Evolutionary conservation across 192 early-diverging fungal species (phyloP), one percentile per base, ranked within the genome.

Genomic region (Coemansia sp.): DNA sequence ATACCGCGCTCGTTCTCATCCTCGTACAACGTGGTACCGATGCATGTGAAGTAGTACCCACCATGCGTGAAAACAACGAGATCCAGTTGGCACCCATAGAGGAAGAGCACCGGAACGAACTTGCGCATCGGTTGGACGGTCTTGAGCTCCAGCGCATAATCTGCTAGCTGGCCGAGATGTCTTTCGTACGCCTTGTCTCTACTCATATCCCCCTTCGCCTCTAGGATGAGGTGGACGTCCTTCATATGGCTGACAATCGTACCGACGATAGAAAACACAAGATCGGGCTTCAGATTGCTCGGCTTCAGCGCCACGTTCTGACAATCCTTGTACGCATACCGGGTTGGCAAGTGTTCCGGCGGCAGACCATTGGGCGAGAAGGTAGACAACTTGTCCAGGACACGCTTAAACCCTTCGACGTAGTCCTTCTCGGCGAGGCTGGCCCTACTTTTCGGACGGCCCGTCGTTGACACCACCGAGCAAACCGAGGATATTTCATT

Each of bases 161-260:
- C 58, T 12, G 61, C 78, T 41, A 80, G 46, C 61, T 64, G 81
- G 39, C 68, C 81, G 68, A 61, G 69, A 50, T 51, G 1, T 10
- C 4, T 55, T 24, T 11, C 10, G 27, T 55, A 55, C 27, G 22
- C 22, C 0, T 1, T 6, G 9, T 19, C 1, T 55, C 4, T 15
- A 0, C 3, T 13, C 51, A 55, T 51, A 12, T 2, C 4, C 24
- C 22, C n/a, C 12, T 55, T 55, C 1, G 24, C 24, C 51, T 55
- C 24, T 1, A 55, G 24, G 3, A 55, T 5, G 3, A 55, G 11
- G n/a, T 55, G 51, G 4, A 29, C 13, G 12, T 55, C 51, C 0
- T 29, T 5, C 20, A 55, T 29, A 4, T 29, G 1, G 11, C 24
- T 9, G 12, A 13, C 27, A 24, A 4, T 6, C 10, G 11, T 3